These are phyloP conservation scores for Emmonsia crescens DNA, from an alignment of 2,329 filamentous ascomycete genomes.

Conservation along the genomic window DNA sequence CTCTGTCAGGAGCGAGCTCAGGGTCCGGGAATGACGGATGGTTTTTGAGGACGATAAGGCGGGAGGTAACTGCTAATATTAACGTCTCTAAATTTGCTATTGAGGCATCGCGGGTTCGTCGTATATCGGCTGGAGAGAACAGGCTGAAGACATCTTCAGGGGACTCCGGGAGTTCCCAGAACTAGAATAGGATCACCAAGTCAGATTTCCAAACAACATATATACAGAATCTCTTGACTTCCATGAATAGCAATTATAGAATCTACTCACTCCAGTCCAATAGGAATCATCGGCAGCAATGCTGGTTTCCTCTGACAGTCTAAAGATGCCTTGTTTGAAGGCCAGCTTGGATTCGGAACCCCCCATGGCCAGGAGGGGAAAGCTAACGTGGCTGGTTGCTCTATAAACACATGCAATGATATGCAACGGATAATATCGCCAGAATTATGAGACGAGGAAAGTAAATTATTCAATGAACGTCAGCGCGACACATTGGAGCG, in stretches of 20 bases:
- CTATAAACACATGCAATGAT: background rate
- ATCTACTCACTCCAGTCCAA: conserved; percentile 69
- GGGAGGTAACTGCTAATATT: conserved; percentile 70
- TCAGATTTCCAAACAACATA: background rate
- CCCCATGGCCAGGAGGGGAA: conserved; percentile 54
- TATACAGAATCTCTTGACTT: background rate
- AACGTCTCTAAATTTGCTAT: conserved; percentile 84
- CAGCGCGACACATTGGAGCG: background rate
- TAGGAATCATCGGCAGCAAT: conserved; percentile 83
- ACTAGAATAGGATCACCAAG: conserved; percentile 48
- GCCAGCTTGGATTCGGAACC: conserved; percentile 97
- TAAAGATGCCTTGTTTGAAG: conserved; percentile 97
- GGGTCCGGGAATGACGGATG: conserved; percentile 84
- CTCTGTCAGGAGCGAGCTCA: conserved; percentile 68
- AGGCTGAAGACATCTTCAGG: conserved; percentile 94
- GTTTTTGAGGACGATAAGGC: conserved; percentile 70
- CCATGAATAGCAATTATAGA: background rate
- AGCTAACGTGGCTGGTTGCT: background rate
- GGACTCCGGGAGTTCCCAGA: conserved; percentile 94
- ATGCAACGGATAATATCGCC: background rate
- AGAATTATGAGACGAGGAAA: background rate
- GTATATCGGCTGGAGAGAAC: conserved; percentile 80
- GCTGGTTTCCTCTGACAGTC: conserved; percentile 79
- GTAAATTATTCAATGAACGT: background rate
- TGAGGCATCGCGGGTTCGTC: conserved; percentile 73